Evolutionary conservation across 345 rosid genomes (phyloP), one percentile per base, ranked within the genome.

Genomic region (Erodium maritimum): DNA sequence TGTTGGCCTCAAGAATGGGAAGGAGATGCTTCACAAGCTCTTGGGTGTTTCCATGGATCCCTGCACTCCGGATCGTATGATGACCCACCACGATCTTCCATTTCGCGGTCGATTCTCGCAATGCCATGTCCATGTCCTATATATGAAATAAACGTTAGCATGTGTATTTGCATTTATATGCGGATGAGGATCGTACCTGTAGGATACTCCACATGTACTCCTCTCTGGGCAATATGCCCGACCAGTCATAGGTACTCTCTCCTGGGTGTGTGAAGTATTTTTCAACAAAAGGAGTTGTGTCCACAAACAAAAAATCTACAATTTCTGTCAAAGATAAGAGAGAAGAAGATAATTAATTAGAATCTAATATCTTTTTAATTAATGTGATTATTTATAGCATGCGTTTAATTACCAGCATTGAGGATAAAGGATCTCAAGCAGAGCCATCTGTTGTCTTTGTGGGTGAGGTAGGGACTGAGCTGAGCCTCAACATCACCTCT

Each of bases 401-500:
- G 25, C 6, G 24, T 21, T 12, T 23, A 17, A 23, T 21, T 73
- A 76, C 87, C 83, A 17, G 84, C 66, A 21, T 77, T 42, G 29
- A 82, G 70, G 45, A 75, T 55, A 65, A 71, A 82, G 54, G 82
- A 77, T 73, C 73, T 69, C 60, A 67, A 56, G 69, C 88, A 79
- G 63, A 79, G 66, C 88, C 88, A 82, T 53, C 84, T 65, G 45
- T 42, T 50, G 64, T 82, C 88, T 19, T 66, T 60, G 55, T 57
- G 54, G 52, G 54, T 62, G 11, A 82, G 82, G 52, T 61, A 46
- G 25, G 74, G 77, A 61, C 80, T 75, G 50, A 79, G 64, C 55
- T 82, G 88, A 50, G 82, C 84, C 59, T 65, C 61, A 23, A 75
- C 88, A 50, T 75, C 65, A 17, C 88, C 88, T 63, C 82, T 73